Evolutionary conservation across 116 monocot species (phyloP).

Genomic region (Posidonia oceanica): DNA sequence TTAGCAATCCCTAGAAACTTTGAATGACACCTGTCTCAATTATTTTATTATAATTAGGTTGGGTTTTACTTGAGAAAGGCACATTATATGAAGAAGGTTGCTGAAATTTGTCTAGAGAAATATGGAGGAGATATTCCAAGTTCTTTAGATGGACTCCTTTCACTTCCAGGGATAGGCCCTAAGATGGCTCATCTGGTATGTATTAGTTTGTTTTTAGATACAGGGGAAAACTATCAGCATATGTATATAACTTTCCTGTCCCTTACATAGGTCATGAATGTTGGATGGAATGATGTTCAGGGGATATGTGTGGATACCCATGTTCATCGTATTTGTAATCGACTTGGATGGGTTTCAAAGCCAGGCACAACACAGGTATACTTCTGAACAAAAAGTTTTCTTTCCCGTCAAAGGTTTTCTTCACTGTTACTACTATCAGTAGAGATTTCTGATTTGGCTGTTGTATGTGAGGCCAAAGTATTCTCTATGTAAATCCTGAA

Average conservation of each 20-base stretch:
- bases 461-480: too few species aligned
- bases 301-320: constrained; percentile 99
- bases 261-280: constrained; percentile 58
- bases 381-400: constrained; percentile 19
- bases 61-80: constrained; percentile 95
- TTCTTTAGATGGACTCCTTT: constrained; percentile 65
- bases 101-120: constrained; percentile 71
- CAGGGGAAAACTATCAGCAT: neutral
- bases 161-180: constrained; percentile 83
- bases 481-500: neutral
- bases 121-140: constrained; percentile 83
- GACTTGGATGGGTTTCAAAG: constrained; percentile 87
- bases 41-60: constrained; percentile 35
- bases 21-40: too few species aligned
- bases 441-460: too few species aligned
- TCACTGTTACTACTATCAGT: too few species aligned
- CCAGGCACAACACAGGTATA: constrained; percentile 52
- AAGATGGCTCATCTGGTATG: constrained; percentile 98
- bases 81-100: constrained; percentile 72
- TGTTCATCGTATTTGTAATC: constrained; percentile 92
- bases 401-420: too few species aligned
- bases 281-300: constrained; percentile 88
- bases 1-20: too few species aligned
- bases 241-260: neutral
- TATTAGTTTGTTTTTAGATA: constrained; percentile 1